A percentile compares a stretch with the other conserved stretches of the same genome.
Conservation (phyloP, 768 basidiomycete genomes). For the Galerina marginata region DNA sequence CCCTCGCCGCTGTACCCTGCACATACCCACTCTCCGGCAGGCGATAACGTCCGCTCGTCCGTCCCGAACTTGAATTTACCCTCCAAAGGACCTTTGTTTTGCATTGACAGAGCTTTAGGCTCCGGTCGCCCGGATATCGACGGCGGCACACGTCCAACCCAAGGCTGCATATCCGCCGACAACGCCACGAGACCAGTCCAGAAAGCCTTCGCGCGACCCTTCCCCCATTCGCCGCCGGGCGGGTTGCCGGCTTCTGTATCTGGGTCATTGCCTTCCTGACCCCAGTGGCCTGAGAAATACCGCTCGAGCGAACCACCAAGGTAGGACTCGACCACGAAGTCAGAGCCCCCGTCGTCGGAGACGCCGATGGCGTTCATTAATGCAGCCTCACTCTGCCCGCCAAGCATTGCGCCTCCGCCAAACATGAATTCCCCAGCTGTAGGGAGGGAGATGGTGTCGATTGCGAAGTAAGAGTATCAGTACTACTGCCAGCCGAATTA, state of each 20-base stretch:
- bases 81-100: neutral
- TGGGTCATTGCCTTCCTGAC: conserved; percentile 24
- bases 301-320: conserved; percentile 47
- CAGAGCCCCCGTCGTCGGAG: conserved; percentile 40
- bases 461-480: neutral
- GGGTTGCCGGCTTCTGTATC: conserved; percentile 22
- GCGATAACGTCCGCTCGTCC: conserved; percentile 24
- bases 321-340: conserved; percentile 33
- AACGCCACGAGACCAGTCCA: conserved; percentile 72
- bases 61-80: conserved; percentile 1
- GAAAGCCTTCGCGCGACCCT: conserved; percentile 54
- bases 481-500: neutral
- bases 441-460: conserved; percentile 21
- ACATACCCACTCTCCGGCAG: conserved; percentile 71
- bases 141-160: conserved; percentile 70
- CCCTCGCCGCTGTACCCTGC: conserved; percentile 78
- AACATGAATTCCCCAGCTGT: conserved; percentile 63
- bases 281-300: conserved; percentile 49
- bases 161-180: conserved; percentile 66
- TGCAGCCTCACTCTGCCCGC: conserved; percentile 30
- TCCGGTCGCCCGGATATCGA: conserved; percentile 48
- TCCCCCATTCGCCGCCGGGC: conserved; percentile 29
- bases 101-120: conserved; percentile 5
- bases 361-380: conserved; percentile 42
- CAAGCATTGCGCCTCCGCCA: conserved; percentile 57